These are phyloP conservation scores for Lolium rigidum DNA, from an alignment of 176 grass and related monocot genomes.

Conservation along the genomic window DNA sequence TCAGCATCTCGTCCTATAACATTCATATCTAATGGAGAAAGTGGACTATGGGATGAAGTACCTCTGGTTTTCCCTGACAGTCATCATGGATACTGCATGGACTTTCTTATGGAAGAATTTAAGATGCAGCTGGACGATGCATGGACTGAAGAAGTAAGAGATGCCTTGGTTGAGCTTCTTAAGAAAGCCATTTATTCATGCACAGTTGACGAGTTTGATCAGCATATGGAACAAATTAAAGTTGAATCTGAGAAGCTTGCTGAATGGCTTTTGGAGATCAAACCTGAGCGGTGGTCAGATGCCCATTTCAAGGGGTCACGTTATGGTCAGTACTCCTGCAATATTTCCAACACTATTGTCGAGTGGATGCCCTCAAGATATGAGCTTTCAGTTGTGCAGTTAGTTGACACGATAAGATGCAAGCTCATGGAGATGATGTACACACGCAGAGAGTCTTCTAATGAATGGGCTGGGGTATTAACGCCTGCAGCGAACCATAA, in stretches of 20 bases:
- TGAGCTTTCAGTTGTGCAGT: conserved; percentile 87
- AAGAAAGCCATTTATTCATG: conserved; percentile 74
- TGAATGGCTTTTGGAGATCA: conserved; percentile 86
- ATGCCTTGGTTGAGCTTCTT: conserved; percentile 78
- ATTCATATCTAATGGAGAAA: conserved; percentile 88
- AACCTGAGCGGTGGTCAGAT: conserved; percentile 95
- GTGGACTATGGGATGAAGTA: conserved; percentile 76
- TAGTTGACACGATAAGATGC: conserved; percentile 84
- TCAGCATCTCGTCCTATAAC: conserved; percentile 57
- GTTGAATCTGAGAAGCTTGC: conserved; percentile 74
- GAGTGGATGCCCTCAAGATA: conserved; percentile 77
- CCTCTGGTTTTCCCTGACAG: conserved; percentile 72
- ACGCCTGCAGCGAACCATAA: conserved; percentile 72
- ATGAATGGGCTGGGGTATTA: conserved; percentile 69
- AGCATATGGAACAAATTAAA: conserved; percentile 74
- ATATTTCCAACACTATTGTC: conserved; percentile 59
- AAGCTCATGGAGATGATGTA: conserved; percentile 99
- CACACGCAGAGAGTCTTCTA: conserved; percentile 67
- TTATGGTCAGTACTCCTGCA: conserved; percentile 76
- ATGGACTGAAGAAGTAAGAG: conserved; percentile 77
- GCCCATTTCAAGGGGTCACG: conserved; percentile 81
- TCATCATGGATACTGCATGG: conserved; percentile 72
- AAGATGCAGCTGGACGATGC: conserved; percentile 69
- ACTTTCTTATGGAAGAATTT: conserved; percentile 85
- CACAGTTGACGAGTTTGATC: conserved; percentile 79